phyloP scores from a whole-genome alignment of 345 rosid genomes.

The Citrus maxima region DNA sequence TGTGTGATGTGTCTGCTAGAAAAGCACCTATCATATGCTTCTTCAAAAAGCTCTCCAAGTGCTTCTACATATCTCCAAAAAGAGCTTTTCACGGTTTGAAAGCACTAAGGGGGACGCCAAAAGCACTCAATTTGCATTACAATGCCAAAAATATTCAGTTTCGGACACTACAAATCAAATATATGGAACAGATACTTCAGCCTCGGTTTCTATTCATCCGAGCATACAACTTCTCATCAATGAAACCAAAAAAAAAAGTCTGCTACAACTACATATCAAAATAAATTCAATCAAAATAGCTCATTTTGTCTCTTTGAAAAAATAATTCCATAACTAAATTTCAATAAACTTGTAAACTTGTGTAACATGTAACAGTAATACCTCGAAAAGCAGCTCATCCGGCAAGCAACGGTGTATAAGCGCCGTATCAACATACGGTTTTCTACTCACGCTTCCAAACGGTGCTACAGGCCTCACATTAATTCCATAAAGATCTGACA shows the following conservation, averaged over 20 bases:
- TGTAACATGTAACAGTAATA: slow-evolving; percentile 24
- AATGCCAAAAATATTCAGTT: background rate
- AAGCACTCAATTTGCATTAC: background rate
- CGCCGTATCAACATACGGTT: slow-evolving; percentile 60
- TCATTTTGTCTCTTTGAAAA: background rate
- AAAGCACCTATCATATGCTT: background rate
- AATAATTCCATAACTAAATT: background rate
- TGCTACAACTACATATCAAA: too few relatives aligned
- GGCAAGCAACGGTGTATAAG: slow-evolving; percentile 79
- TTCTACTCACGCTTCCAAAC: slow-evolving; percentile 67
- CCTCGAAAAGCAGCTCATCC: slow-evolving; percentile 93
- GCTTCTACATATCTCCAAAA: background rate
- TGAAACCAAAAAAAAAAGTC: background rate
- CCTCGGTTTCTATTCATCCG: background rate
- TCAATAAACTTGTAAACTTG: too few relatives aligned
- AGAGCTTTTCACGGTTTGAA: background rate
- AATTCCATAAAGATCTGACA: slow-evolving; percentile 81
- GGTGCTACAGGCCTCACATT: slow-evolving; percentile 87
- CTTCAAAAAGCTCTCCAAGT: background rate
- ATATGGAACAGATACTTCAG: background rate
- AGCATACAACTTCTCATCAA: background rate
- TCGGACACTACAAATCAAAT: background rate
- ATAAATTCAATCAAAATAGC: background rate
- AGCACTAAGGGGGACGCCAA: background rate
- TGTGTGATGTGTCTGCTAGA: too few relatives aligned